Percentiles rank a stretch among this genome's conserved stretches.
These are phyloP conservation scores for Mucor mucedo DNA, from an alignment of 371 early-diverging fungal species.

Conservation along the genomic window DNA sequence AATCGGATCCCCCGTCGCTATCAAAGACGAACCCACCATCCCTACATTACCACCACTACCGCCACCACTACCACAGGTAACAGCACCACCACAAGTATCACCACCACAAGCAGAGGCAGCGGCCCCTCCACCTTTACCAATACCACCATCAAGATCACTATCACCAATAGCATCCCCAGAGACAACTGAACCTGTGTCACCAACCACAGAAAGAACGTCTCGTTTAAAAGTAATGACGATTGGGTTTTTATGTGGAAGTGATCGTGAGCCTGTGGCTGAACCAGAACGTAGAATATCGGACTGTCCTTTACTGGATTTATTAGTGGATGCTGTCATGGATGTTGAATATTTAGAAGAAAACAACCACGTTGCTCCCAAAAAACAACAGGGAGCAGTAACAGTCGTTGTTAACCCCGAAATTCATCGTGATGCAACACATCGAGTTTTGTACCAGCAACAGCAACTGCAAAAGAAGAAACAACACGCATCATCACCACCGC, in stretches of 20 bases:
- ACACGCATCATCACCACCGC: slow-evolving; percentile 13
- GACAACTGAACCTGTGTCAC: neutral
- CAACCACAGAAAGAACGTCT: slow-evolving; percentile 15
- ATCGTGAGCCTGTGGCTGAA: slow-evolving; percentile 8
- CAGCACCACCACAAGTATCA: too few species aligned
- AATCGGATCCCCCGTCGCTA: slow-evolving; percentile 5
- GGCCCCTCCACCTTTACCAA: neutral
- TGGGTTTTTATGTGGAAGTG: slow-evolving; percentile 43
- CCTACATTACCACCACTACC: slow-evolving; percentile 2
- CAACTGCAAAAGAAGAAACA: slow-evolving; percentile 3
- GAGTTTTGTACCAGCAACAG: slow-evolving; percentile 15
- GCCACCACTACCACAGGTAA: too few species aligned
- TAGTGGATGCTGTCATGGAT: slow-evolving; percentile 44
- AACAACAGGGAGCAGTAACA: slow-evolving; percentile 12
- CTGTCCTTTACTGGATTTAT: slow-evolving; percentile 37
- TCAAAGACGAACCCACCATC: slow-evolving; percentile 5
- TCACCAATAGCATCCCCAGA: too few species aligned
- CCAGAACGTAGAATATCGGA: slow-evolving; percentile 14
- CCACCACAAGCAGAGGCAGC: too few species aligned
- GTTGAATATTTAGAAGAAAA: slow-evolving; percentile 27
- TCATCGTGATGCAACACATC: slow-evolving; percentile 16
- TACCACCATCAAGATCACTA: too few species aligned
- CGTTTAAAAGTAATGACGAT: slow-evolving; percentile 47
- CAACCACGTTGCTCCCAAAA: neutral
- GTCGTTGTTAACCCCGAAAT: slow-evolving; percentile 28